Percentiles rank a stretch among this genome's conserved stretches.
Conservation (phyloP, 352 stramenopile species). For the Thraustotheca clavata region DNA sequence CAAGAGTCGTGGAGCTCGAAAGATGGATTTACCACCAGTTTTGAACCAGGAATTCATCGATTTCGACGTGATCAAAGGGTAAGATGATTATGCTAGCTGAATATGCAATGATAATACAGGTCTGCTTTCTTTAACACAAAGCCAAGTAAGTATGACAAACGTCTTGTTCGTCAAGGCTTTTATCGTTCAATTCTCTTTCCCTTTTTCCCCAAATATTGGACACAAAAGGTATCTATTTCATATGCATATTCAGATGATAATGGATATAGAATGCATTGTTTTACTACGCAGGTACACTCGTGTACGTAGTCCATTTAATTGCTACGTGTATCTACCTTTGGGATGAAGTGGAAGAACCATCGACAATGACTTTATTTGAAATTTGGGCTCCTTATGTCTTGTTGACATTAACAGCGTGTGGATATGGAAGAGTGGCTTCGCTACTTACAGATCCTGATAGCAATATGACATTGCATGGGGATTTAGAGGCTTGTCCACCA, state of each 20-base stretch:
- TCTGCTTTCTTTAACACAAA: conserved; percentile 83
- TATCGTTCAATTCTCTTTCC: conserved; percentile 58
- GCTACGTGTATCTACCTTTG: conserved; percentile 48
- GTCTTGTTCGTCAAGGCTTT: conserved; percentile 65
- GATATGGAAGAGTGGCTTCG: conserved; percentile 69
- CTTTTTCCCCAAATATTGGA: conserved; percentile 65
- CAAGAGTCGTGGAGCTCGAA: not conserved
- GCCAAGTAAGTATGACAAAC: conserved; percentile 67
- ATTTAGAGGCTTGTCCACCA: not conserved
- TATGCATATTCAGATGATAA: not conserved
- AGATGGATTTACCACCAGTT: not conserved
- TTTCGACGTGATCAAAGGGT: conserved; percentile 84
- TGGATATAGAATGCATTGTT: conserved; percentile 37
- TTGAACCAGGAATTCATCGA: conserved; percentile 57
- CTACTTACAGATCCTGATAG: conserved; percentile 51
- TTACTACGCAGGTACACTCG: conserved; percentile 43
- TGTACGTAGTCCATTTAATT: conserved; percentile 48
- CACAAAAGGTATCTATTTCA: conserved; percentile 36
- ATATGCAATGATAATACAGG: conserved; percentile 21
- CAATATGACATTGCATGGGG: conserved; percentile 26
- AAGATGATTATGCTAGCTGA: not conserved
- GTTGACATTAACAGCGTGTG: conserved; percentile 53
- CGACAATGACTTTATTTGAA: conserved; percentile 57
- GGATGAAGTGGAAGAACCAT: conserved; percentile 30
- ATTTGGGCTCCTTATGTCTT: conserved; percentile 48